phyloP scores from a whole-genome alignment of 2,329 filamentous ascomycete species.

The Fusarium sp. region DNA sequence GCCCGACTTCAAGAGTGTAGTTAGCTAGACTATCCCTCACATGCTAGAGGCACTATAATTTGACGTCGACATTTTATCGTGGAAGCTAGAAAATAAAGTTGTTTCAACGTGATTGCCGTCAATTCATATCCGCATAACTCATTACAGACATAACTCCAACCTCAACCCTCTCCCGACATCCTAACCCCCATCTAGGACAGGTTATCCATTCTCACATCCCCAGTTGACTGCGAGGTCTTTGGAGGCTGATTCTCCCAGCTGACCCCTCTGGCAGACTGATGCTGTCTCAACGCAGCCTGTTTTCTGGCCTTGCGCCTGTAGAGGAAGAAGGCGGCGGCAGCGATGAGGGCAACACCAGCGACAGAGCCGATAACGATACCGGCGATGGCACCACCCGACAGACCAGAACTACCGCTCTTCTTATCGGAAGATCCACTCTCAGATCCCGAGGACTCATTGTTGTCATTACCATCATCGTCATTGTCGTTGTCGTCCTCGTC shows the following conservation, averaged over 20 bases:
- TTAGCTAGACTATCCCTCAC: no score
- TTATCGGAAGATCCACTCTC: conserved; percentile 18
- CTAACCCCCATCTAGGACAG: background rate
- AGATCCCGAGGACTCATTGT: background rate
- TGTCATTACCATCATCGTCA: conserved; percentile 13
- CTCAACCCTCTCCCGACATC: background rate
- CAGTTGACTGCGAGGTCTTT: conserved; percentile 35
- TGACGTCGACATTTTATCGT: background rate
- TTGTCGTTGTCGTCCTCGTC: conserved; percentile 15
- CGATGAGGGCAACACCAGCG: conserved; percentile 70
- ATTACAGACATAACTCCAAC: background rate
- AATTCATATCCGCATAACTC: background rate
- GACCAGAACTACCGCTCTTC: conserved; percentile 21
- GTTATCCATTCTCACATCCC: conserved; percentile 31
- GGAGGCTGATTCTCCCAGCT: conserved; percentile 38
- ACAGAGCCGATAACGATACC: conserved; percentile 79
- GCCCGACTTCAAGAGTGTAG: no score
- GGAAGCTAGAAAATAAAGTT: background rate
- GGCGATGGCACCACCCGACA: conserved; percentile 73
- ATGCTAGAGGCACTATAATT: no score
- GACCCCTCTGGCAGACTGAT: conserved; percentile 41
- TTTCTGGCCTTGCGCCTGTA: conserved; percentile 49
- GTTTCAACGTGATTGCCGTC: background rate
- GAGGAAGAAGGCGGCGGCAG: conserved; percentile 69
- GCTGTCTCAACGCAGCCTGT: conserved; percentile 36